phyloP scores from a whole-genome alignment of 768 basidiomycete genomes.

The Mrakia blollopis region DNA sequence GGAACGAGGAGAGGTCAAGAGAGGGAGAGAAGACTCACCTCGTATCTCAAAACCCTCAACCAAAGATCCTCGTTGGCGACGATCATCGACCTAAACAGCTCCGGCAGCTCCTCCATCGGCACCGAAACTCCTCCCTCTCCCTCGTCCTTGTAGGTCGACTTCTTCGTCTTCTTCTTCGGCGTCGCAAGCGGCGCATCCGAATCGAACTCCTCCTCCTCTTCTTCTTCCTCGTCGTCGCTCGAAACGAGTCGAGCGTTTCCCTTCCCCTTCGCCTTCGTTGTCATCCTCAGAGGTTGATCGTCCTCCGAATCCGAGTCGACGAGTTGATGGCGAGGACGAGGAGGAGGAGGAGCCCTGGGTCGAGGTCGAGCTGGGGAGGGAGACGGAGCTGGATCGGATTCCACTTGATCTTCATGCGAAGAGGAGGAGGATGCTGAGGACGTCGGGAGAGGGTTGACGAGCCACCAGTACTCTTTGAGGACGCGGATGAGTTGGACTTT shows the following conservation, averaged over 20 bases:
- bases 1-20: too few relatives aligned
- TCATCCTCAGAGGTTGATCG: background rate
- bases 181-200: background rate
- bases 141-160: background rate
- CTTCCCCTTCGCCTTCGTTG: background rate
- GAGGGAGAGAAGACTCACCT: background rate
- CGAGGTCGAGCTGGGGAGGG: background rate
- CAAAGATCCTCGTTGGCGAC: constrained; percentile 18
- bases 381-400: background rate
- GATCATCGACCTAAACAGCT: constrained; percentile 18
- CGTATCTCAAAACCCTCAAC: constrained; percentile 21
- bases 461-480: background rate
- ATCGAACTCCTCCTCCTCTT: background rate
- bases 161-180: background rate
- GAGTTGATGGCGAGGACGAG: background rate
- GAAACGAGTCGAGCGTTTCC: background rate
- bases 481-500: constrained; percentile 18
- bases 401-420: background rate
- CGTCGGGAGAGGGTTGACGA: background rate
- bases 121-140: background rate
- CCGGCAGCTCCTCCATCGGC: background rate
- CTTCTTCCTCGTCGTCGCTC: background rate
- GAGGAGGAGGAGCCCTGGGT: background rate
- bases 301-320: background rate
- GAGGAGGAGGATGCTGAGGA: background rate